These are phyloP conservation scores for Cucumis hystrix DNA, from an alignment of 306 rosid species.

Conservation along the genomic window DNA sequence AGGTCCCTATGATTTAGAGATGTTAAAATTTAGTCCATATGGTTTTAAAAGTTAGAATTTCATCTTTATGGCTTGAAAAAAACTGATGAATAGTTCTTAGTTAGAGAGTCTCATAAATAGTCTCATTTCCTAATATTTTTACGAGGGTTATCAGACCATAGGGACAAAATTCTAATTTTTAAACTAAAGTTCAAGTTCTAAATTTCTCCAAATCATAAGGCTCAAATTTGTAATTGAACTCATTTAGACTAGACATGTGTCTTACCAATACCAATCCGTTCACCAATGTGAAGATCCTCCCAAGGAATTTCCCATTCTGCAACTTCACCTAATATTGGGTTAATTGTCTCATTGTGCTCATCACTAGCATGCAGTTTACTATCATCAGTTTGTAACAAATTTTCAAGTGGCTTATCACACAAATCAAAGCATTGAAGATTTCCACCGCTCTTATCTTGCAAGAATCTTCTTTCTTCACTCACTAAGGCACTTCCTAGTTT, in stretches of 20 bases:
- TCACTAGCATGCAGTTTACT: slow-evolving; percentile 21
- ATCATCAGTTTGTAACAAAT: slow-evolving; percentile 22
- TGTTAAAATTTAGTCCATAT: too few relatives aligned
- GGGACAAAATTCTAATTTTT: too few relatives aligned
- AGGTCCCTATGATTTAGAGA: too few relatives aligned
- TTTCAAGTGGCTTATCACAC: slow-evolving; percentile 25
- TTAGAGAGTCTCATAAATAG: too few relatives aligned
- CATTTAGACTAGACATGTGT: background rate
- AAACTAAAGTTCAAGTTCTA: too few relatives aligned
- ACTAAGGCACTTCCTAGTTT: slow-evolving; percentile 11
- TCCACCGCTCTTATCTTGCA: slow-evolving; percentile 19
- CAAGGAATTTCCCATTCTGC: slow-evolving; percentile 88
- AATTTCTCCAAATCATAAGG: too few relatives aligned
- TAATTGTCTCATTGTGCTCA: slow-evolving; percentile 29
- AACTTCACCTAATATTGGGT: slow-evolving; percentile 53
- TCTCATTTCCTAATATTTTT: too few relatives aligned
- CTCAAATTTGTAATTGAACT: too few relatives aligned
- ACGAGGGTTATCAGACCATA: too few relatives aligned
- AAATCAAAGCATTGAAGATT: slow-evolving; percentile 14
- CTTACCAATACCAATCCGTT: slow-evolving; percentile 99
- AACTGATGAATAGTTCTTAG: too few relatives aligned
- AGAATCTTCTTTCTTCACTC: slow-evolving; percentile 28
- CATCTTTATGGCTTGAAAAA: too few relatives aligned
- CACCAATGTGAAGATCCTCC: slow-evolving; percentile 95
- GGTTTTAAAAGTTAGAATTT: too few relatives aligned